Evolutionary conservation across 805 yeast genomes (phyloP).

Genomic region (Wickerhamiella sorbophila): DNA sequence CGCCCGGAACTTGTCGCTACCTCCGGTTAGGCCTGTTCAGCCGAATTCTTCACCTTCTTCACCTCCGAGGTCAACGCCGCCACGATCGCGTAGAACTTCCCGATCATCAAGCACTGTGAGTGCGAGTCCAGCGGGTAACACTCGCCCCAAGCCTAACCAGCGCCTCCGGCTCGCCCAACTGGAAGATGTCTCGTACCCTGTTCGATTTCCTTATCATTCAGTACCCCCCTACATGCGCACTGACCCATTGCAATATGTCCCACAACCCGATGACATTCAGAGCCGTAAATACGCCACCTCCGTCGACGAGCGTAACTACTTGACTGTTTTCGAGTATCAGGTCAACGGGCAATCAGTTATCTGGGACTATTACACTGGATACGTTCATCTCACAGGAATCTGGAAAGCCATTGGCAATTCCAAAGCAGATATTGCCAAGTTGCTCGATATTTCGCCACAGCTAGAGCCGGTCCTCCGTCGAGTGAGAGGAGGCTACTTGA

Average conservation of each 20-base stretch:
- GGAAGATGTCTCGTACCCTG: conserved; percentile 16
- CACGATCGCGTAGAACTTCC: not conserved
- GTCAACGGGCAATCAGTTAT: conserved; percentile 60
- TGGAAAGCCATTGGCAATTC: conserved; percentile 64
- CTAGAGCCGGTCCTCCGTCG: conserved; percentile 50
- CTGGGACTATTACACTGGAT: conserved; percentile 78
- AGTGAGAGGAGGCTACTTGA: conserved; percentile 79
- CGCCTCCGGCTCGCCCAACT: conserved; percentile 1
- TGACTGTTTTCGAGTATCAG: conserved; percentile 59
- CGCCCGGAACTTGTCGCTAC: not conserved
- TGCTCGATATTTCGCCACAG: conserved; percentile 49
- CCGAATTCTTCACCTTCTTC: not conserved
- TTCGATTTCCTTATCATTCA: conserved; percentile 20
- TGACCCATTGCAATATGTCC: not conserved
- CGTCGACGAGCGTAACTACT: conserved; percentile 53
- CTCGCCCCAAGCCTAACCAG: not conserved
- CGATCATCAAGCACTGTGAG: not conserved
- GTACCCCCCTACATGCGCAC: conserved; percentile 11
- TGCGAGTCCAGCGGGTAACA: not conserved
- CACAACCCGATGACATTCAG: conserved; percentile 10
- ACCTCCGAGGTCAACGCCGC: not conserved
- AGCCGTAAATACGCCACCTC: conserved; percentile 45
- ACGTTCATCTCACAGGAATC: conserved; percentile 74
- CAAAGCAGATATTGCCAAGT: conserved; percentile 64
- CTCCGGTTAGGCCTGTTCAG: not conserved